phyloP scores from a whole-genome alignment of 805 yeast genomes.

The Candida adriatica region DNA sequence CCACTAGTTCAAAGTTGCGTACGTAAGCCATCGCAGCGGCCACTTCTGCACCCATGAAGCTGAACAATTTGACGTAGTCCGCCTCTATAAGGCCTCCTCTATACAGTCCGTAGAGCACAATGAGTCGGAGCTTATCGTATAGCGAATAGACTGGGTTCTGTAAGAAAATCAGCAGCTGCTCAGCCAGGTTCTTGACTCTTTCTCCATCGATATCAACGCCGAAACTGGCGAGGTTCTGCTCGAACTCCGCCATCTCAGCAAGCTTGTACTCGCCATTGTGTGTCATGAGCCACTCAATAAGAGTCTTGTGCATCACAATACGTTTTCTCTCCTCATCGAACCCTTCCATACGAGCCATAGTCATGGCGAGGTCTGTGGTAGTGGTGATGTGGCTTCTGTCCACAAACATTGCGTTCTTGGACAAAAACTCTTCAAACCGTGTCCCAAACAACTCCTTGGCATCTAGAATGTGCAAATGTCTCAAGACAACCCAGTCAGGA shows the following conservation, averaged over 20 bases:
- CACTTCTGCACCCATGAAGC: constrained; percentile 41
- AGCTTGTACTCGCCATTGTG: constrained; percentile 51
- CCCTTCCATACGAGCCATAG: constrained; percentile 63
- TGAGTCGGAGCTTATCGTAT: constrained; percentile 67
- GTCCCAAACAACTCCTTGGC: constrained; percentile 56
- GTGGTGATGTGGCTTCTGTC: constrained; percentile 59
- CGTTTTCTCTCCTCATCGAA: constrained; percentile 62
- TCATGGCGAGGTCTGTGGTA: constrained; percentile 66
- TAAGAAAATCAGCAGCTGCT: constrained; percentile 51
- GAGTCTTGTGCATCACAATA: constrained; percentile 50
- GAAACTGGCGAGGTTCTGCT: constrained; percentile 71
- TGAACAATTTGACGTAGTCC: constrained; percentile 65
- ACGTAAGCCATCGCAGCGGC: constrained; percentile 47
- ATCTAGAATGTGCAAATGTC: constrained; percentile 71
- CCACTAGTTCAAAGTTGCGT: constrained; percentile 49
- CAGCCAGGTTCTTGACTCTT: constrained; percentile 52
- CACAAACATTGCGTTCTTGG: constrained; percentile 69
- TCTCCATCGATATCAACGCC: constrained; percentile 67
- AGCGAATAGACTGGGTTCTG: constrained; percentile 40
- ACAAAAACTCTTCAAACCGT: constrained; percentile 56
- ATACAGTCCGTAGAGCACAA: constrained; percentile 68
- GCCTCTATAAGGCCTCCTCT: constrained; percentile 74
- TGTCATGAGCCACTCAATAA: constrained; percentile 60
- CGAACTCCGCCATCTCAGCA: constrained; percentile 74
- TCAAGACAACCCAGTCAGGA: constrained; percentile 61